These are phyloP conservation scores for Scheffersomyces ergatensis DNA, from an alignment of 805 yeast genomes.

Conservation along the genomic window DNA sequence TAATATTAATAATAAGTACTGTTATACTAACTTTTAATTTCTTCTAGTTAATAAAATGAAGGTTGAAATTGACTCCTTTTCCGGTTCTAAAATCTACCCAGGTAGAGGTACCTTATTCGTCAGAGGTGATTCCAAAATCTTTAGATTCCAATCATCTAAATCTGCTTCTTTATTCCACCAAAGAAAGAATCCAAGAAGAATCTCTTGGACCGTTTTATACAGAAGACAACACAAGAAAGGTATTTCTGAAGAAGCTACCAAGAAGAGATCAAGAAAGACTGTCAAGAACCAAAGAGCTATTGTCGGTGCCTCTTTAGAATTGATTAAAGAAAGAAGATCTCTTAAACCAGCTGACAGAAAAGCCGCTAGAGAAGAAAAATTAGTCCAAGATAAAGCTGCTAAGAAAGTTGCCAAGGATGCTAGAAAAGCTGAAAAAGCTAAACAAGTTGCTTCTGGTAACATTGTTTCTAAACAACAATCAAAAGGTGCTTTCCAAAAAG, in stretches of 20 bases:
- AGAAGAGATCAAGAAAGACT: slow-evolving; percentile 96
- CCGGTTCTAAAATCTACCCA: slow-evolving; percentile 99
- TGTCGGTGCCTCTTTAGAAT: slow-evolving; percentile 98
- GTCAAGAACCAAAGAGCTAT: slow-evolving; percentile 99
- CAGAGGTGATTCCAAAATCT: slow-evolving; percentile 99
- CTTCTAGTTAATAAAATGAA: slow-evolving; percentile 61
- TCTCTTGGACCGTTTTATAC: slow-evolving; percentile 98
- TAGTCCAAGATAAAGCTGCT: slow-evolving; percentile 78
- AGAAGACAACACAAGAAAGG: slow-evolving; percentile 99
- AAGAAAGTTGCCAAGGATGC: slow-evolving; percentile 90
- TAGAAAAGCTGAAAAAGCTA: slow-evolving; percentile 93
- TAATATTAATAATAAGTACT: no score
- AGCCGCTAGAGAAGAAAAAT: slow-evolving; percentile 93
- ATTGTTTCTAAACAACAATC: slow-evolving; percentile 89
- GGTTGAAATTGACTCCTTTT: slow-evolving; percentile 99
- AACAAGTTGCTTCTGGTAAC: slow-evolving; percentile 73
- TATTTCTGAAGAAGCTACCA: slow-evolving; percentile 95
- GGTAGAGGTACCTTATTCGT: slow-evolving; percentile 99
- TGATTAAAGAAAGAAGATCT: slow-evolving; percentile 96
- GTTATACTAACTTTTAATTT: slow-evolving; percentile 29
- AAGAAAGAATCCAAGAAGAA: slow-evolving; percentile 99
- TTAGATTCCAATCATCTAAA: slow-evolving; percentile 99
- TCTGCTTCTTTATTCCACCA: slow-evolving; percentile 97
- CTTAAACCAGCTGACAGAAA: slow-evolving; percentile 96
- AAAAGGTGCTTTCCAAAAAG: slow-evolving; percentile 98